A percentile compares a stretch with the other conserved stretches of the same genome.
Evolutionary conservation across 768 basidiomycete genomes (phyloP).

Genomic region (Hydnomerulius pinastri): DNA sequence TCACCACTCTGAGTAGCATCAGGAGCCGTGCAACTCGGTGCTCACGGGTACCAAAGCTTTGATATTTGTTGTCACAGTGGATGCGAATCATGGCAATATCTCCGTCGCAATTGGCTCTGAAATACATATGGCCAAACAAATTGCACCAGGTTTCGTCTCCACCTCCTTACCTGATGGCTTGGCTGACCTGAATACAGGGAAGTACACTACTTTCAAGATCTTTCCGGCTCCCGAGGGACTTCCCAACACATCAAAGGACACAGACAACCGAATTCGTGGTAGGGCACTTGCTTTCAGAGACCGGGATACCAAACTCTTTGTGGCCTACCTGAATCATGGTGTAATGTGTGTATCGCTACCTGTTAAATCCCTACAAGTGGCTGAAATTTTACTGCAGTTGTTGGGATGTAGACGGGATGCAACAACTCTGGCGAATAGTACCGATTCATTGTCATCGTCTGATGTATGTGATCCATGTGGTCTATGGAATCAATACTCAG

Average conservation of each 20-base stretch:
- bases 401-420: not conserved
- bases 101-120: constrained; percentile 1
- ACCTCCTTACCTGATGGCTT: not conserved
- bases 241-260: not conserved
- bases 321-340: constrained; percentile 8
- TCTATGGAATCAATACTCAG: not conserved
- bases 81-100: not conserved
- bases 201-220: constrained; percentile 3
- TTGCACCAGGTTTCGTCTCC: not conserved
- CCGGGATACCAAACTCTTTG: not conserved
- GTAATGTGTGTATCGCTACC: constrained; percentile 1
- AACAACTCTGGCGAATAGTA: constrained; percentile 1
- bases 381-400: not conserved
- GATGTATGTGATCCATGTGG: not conserved
- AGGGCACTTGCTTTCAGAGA: not conserved
- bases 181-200: not conserved
- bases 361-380: not conserved
- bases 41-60: constrained; percentile 4
- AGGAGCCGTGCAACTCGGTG: constrained; percentile 2
- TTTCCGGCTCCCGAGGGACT: not conserved
- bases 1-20: not conserved
- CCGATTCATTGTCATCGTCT: constrained; percentile 3
- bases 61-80: not conserved
- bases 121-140: constrained; percentile 4
- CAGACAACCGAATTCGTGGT: not conserved